Base-by-base conservation (phyloP, 225 moss, liverwort and hornwort genomes). In the Sphagnum tenellum region DNA sequence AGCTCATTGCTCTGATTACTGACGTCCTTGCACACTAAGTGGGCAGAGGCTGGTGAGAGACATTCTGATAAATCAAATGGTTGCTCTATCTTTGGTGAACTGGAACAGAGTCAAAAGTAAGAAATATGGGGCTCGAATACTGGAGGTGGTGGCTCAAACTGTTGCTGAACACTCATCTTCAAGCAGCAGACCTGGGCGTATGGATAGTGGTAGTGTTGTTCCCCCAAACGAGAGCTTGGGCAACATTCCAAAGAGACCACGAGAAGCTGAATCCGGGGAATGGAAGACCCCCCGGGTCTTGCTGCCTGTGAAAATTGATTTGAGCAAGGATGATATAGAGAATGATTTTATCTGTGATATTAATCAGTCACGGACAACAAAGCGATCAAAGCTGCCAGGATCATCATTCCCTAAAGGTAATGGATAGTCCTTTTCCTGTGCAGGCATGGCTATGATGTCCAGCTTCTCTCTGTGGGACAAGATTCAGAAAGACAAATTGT, bases 71-170 rank as follows among this genome's bases (percentile, higher is more conserved):
- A 29, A 29, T 29, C 29, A 29, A 29, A 29, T 29, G 29, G 29
- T 29, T 29, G 29, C 29, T 29, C 29, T 29, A 29, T 14, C 7
- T 14, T 13, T 49, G 46, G 29, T 69, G 62, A 8, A 50, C 11
- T 10, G 56, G 13, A 64, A 59, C 70, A 96, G 96, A 71, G 73
- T 78, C 64, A 96, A 91, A 67, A 80, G 79, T 60, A 92, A 89
- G 65, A 96, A 90, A 70, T 92, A 96, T 67, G 96, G 96, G 29
- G 77, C 86, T 51, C 88, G 89, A 62, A 85, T 96, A 56, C 64
- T 96, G 63, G 92, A 92, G 71, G 75, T 85, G 8, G 90, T 96
- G 8, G 82, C 86, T 51, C 76, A 80, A 73, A 83, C 88, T 59
- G 70, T 96, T 7, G 58, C 74, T 66, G 85, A 89, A 57, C 77